These are phyloP conservation scores for Schizophyllum amplum DNA, from an alignment of 1,284 basidiomycete species.

Conservation along the genomic window DNA sequence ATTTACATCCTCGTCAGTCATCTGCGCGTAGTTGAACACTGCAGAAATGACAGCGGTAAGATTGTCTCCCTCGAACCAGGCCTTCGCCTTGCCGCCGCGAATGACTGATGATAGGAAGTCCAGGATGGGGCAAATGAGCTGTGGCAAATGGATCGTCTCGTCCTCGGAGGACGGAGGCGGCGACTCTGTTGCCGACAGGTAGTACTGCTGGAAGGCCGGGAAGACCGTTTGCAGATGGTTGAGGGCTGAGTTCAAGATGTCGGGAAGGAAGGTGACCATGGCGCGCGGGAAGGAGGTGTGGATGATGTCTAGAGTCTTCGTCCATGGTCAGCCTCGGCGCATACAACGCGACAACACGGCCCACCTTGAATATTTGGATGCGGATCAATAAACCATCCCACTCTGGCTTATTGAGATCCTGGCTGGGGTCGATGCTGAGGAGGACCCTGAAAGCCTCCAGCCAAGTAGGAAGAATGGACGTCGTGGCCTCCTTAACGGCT, in stretches of 20 bases:
- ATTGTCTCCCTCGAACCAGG: slow-evolving; percentile 51
- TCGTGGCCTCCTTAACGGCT: slow-evolving; percentile 76
- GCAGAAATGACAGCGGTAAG: slow-evolving; percentile 48
- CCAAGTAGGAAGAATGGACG: slow-evolving; percentile 83
- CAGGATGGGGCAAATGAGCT: slow-evolving; percentile 71
- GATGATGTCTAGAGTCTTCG: slow-evolving; percentile 66
- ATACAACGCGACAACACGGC: slow-evolving; percentile 15
- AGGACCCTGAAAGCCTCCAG: slow-evolving; percentile 77
- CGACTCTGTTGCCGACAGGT: slow-evolving; percentile 50
- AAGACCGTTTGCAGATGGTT: slow-evolving; percentile 60
- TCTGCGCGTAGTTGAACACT: slow-evolving; percentile 73
- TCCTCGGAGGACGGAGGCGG: slow-evolving; percentile 65
- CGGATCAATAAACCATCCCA: slow-evolving; percentile 78
- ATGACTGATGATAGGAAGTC: slow-evolving; percentile 70
- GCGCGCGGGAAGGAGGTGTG: slow-evolving; percentile 70
- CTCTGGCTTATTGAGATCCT: slow-evolving; percentile 50
- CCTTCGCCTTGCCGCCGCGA: slow-evolving; percentile 53
- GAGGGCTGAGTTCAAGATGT: slow-evolving; percentile 55
- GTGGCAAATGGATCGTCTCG: slow-evolving; percentile 67
- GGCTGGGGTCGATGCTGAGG: slow-evolving; percentile 54
- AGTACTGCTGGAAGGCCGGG: slow-evolving; percentile 61
- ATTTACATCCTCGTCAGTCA: slow-evolving; percentile 83
- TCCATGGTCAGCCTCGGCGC: slow-evolving; percentile 3
- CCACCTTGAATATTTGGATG: slow-evolving; percentile 74
- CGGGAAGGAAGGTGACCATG: slow-evolving; percentile 51